Percentiles rank a stretch among this genome's conserved stretches.
phyloP scores from a whole-genome alignment of 208 protist species.

The Trypanosoma grayi region DNA sequence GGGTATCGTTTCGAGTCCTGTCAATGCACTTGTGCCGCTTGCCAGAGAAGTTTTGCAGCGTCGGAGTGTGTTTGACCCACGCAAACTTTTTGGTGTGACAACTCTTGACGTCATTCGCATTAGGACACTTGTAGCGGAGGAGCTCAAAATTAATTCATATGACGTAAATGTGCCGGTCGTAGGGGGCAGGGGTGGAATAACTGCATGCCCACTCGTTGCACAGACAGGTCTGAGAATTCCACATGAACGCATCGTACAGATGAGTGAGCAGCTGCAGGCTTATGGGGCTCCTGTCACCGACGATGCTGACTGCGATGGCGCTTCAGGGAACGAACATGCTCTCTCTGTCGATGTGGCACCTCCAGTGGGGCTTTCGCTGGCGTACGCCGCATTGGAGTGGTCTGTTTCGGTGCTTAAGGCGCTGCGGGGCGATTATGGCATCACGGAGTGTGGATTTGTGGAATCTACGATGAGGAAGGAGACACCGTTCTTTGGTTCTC shows the following conservation, averaged over 20 bases:
- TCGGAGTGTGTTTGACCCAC: slow-evolving; percentile 70
- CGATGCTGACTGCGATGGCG: slow-evolving; percentile 4
- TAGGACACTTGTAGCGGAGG: slow-evolving; percentile 51
- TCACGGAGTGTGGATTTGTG: slow-evolving; percentile 79
- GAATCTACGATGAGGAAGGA: slow-evolving; percentile 67
- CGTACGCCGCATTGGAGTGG: slow-evolving; percentile 66
- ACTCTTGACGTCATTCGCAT: slow-evolving; percentile 90
- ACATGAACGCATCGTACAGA: slow-evolving; percentile 46
- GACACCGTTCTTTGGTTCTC: slow-evolving; percentile 82
- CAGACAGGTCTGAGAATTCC: slow-evolving; percentile 67
- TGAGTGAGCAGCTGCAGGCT: slow-evolving; percentile 59
- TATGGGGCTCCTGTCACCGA: slow-evolving; percentile 38
- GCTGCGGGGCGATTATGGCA: slow-evolving; percentile 65
- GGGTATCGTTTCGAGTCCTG: slow-evolving; percentile 89
- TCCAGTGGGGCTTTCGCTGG: slow-evolving; percentile 49
- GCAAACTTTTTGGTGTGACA: slow-evolving; percentile 91
- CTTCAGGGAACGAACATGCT: background rate
- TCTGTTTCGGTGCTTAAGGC: slow-evolving; percentile 70
- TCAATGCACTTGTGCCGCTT: slow-evolving; percentile 93
- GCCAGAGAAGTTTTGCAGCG: slow-evolving; percentile 85
- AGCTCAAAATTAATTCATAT: slow-evolving; percentile 68
- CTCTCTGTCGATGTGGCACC: slow-evolving; percentile 27
- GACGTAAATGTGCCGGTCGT: slow-evolving; percentile 90
- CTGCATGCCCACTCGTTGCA: slow-evolving; percentile 89
- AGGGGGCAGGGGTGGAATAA: slow-evolving; percentile 91